Base-by-base conservation (phyloP, 139 green algal genomes). In the Yamagishiella unicocca region DNA sequence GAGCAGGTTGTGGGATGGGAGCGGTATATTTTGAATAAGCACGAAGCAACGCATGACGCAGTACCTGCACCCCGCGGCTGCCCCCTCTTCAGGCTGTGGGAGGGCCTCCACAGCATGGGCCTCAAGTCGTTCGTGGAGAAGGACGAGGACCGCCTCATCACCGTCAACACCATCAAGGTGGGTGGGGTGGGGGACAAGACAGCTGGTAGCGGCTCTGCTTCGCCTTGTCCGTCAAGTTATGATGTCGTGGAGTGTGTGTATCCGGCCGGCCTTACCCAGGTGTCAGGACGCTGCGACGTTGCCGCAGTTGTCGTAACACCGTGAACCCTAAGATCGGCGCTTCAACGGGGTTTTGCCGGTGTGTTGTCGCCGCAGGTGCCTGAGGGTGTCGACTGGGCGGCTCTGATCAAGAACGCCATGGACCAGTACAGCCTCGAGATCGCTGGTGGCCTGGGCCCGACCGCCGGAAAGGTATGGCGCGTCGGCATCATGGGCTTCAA, bases 141-240 rank as follows among this genome's bases (percentile, higher is more conserved):
- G 43, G 90, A 93, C 6, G 86, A 93, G 58, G 93, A 97, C 89
- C 87, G 92, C 9, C 92, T 98, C 38, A 91, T 94, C 73, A 98
- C 96, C 24, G 96, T 98, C 55, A 98, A 98, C 92, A 98, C 96
- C 89, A 98, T 98, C 92, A 96, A 96, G 93, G 92, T 94, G 73
- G 9, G 74, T 27, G 4, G 19, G 43, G 67, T 33, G 33, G 17
- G n/a, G n/a, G n/a, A n/a, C n/a, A n/a, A n/a, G n/a, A n/a, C n/a
- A n/a, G n/a, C n/a, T n/a, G n/a, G n/a, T n/a, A n/a, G n/a, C n/a
- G n/a, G n/a, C n/a, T n/a, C n/a, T n/a, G n/a, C n/a, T n/a, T n/a
- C n/a, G n/a, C n/a, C n/a, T n/a, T n/a, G n/a, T n/a, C n/a, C n/a
- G n/a, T n/a, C n/a, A n/a, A n/a, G n/a, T n/a, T n/a, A n/a, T n/a